Evolutionary conservation across 768 basidiomycete species (phyloP).

Genomic region (Dacryopinax spathularia): DNA sequence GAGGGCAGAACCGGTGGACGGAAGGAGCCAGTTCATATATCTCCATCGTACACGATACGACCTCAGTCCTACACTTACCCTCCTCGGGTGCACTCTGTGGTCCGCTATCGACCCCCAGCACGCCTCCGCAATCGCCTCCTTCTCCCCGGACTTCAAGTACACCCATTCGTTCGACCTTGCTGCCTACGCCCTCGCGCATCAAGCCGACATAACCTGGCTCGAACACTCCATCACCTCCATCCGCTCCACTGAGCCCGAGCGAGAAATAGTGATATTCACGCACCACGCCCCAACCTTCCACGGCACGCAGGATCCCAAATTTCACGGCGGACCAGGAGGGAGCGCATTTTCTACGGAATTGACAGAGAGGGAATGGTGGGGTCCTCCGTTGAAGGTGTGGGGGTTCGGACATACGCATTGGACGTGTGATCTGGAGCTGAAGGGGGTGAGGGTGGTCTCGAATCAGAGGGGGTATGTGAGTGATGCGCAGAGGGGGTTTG

Average conservation of each 20-base stretch:
- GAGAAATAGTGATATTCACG: conserved; percentile 26
- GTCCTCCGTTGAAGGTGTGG: conserved; percentile 24
- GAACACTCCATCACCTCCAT: conserved; percentile 17
- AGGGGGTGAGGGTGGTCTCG: conserved; percentile 25
- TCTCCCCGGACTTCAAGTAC: conserved; percentile 25
- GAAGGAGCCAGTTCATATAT: conserved; percentile 18
- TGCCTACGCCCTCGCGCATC: conserved; percentile 19
- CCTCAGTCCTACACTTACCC: conserved; percentile 21
- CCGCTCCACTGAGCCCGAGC: conserved; percentile 19
- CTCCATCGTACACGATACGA: conserved; percentile 26
- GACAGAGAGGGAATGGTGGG: conserved; percentile 18
- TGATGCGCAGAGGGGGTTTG: not conserved
- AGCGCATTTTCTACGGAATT: conserved; percentile 26
- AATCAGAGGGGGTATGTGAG: conserved; percentile 26
- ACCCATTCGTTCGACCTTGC: conserved; percentile 21
- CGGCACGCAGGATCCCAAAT: conserved; percentile 25
- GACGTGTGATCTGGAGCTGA: conserved; percentile 25
- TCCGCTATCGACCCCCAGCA: conserved; percentile 21
- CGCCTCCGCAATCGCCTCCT: conserved; percentile 18
- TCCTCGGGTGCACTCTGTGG: conserved; percentile 34
- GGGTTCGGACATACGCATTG: conserved; percentile 33
- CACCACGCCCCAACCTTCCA: conserved; percentile 30
- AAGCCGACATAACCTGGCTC: conserved; percentile 25
- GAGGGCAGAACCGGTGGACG: not conserved
- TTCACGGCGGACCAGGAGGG: conserved; percentile 15